These are phyloP conservation scores for Zymoseptoria tritici DNA, from an alignment of 2,329 filamentous ascomycete genomes.

Conservation along the genomic window DNA sequence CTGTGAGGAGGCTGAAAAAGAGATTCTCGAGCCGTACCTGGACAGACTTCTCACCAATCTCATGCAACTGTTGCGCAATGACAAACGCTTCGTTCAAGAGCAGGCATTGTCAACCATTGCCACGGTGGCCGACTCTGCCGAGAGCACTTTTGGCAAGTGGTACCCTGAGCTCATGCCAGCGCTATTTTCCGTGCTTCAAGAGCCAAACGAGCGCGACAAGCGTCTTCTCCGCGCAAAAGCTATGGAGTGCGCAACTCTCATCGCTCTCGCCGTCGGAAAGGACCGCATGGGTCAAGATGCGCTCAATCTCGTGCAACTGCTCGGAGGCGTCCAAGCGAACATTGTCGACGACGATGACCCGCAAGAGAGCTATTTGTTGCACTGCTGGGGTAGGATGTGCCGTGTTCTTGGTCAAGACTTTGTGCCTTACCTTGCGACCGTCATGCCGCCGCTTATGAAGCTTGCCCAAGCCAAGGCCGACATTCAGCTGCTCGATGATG, in stretches of 20 bases:
- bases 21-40: slow-evolving; percentile 83
- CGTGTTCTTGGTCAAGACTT: slow-evolving; percentile 86
- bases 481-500: slow-evolving; percentile 90
- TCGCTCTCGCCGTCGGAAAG: slow-evolving; percentile 89
- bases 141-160: slow-evolving; percentile 89
- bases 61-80: slow-evolving; percentile 78
- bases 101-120: slow-evolving; percentile 96
- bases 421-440: slow-evolving; percentile 80
- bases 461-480: slow-evolving; percentile 93
- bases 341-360: slow-evolving; percentile 91
- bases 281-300: slow-evolving; percentile 85
- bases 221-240: slow-evolving; percentile 88
- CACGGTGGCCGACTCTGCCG: slow-evolving; percentile 96
- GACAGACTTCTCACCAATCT: slow-evolving; percentile 79
- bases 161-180: slow-evolving; percentile 95
- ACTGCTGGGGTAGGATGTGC: slow-evolving; percentile 99
- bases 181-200: slow-evolving; percentile 78
- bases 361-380: slow-evolving; percentile 91
- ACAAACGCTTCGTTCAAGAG: slow-evolving; percentile 94
- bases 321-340: slow-evolving; percentile 77
- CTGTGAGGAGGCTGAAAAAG: slow-evolving; percentile 94
- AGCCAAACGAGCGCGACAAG: slow-evolving; percentile 90
- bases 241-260: slow-evolving; percentile 97
- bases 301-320: slow-evolving; percentile 74
- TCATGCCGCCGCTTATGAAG: slow-evolving; percentile 89